phyloP scores from a whole-genome alignment of 768 basidiomycete genomes.

The Amyloporia xantha region DNA sequence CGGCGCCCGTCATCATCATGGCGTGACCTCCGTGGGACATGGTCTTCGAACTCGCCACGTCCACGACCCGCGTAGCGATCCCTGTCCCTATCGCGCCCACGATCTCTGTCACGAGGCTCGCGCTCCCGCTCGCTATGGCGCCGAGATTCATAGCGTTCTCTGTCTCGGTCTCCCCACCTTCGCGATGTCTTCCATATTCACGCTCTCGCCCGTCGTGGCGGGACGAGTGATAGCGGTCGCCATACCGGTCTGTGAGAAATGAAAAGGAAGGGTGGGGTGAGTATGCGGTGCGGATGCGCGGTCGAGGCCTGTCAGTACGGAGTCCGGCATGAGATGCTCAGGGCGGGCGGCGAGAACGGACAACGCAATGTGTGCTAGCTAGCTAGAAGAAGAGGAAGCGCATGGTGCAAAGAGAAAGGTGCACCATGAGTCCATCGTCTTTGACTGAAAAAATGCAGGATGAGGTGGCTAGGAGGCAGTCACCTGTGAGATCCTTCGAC shows the following conservation, averaged over 20 bases:
- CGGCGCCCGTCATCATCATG: constrained; percentile 38
- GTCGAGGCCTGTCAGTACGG: too few relatives aligned
- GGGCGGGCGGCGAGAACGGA: too few relatives aligned
- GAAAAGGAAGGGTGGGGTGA: too few relatives aligned
- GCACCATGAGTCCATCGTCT: too few relatives aligned
- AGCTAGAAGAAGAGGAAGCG: too few relatives aligned
- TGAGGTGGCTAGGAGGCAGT: too few relatives aligned
- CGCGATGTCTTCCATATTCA: constrained; percentile 28
- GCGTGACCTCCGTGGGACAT: constrained; percentile 19
- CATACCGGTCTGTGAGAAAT: constrained; percentile 46
- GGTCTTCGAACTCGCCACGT: constrained; percentile 18
- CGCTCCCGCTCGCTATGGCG: constrained; percentile 20
- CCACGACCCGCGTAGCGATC: constrained; percentile 22
- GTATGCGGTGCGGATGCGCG: too few relatives aligned
- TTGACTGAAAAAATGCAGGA: too few relatives aligned
- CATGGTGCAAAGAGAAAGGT: too few relatives aligned
- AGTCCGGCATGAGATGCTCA: too few relatives aligned
- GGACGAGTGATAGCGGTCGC: constrained; percentile 41
- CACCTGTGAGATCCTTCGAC: too few relatives aligned
- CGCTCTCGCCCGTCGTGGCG: constrained; percentile 22
- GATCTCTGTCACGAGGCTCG: constrained; percentile 24
- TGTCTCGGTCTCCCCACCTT: constrained; percentile 19
- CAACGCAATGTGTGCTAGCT: too few relatives aligned
- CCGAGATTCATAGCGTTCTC: constrained; percentile 16
- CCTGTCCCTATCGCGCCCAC: constrained; percentile 25